Percentiles rank a stretch among this genome's conserved stretches.
Evolutionary conservation across 228 moss, liverwort and hornwort genomes (phyloP).

Genomic region (Sphagnum fallax): DNA sequence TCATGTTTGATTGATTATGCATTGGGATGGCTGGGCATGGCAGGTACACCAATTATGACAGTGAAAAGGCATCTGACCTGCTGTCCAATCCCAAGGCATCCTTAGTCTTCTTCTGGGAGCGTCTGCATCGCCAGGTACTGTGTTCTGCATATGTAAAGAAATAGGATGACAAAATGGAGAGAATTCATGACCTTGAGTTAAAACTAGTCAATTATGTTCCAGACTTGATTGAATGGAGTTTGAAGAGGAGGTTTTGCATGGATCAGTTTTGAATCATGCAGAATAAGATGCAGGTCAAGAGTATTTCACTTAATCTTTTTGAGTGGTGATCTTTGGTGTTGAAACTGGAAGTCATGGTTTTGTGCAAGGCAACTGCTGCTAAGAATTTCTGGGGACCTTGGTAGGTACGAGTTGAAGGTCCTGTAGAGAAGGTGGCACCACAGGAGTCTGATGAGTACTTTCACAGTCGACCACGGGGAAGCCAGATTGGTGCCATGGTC

Average conservation of each 20-base stretch:
- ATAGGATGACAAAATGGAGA: too few relatives aligned
- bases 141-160: background rate
- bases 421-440: constrained; percentile 52
- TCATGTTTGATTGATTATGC: background rate
- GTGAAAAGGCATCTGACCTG: constrained; percentile 77
- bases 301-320: too few relatives aligned
- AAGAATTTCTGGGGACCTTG: background rate
- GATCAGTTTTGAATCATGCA: too few relatives aligned
- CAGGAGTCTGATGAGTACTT: constrained; percentile 87
- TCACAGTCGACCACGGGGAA: constrained; percentile 85
- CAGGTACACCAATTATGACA: constrained; percentile 91
- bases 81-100: constrained; percentile 69
- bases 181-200: too few relatives aligned
- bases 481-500: constrained; percentile 88
- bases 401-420: constrained; percentile 85
- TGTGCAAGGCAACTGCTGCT: too few relatives aligned
- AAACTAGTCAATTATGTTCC: too few relatives aligned
- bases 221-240: too few relatives aligned
- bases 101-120: constrained; percentile 92
- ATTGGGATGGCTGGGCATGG: background rate
- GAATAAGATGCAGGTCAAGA: too few relatives aligned
- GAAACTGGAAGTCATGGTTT: too few relatives aligned
- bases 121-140: constrained; percentile 76
- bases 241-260: too few relatives aligned
- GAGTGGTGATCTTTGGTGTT: too few relatives aligned